Base-by-base conservation (phyloP, 2,329 filamentous ascomycete genomes). In the Alternaria arborescens region DNA sequence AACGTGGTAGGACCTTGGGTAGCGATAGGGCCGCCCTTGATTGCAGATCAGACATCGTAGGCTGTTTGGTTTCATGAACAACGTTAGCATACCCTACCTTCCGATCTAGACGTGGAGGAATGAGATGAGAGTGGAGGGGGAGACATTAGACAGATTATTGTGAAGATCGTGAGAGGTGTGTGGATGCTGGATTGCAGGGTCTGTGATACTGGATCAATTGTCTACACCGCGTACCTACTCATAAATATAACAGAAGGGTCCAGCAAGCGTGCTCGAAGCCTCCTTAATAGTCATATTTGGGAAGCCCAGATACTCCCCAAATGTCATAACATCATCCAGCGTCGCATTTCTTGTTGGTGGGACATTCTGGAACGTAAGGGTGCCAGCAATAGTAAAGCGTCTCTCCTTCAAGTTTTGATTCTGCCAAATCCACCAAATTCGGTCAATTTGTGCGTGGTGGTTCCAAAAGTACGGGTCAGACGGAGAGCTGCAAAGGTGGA, bases 1-100 rank as follows among this genome's bases (percentile, higher is more conserved):
- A 78, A 91, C 89, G 7, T 91, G 89, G 89, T 91, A 77, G 64
- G 55, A 16, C 24, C 24, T 26, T 26, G 2, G 24, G 24, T 24
- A 24, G 24, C 24, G 24, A 26, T 8, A 26, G 24, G 24, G 24
- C 24, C 24, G 24, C 24, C 24, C 24, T 26, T 26, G 6, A 26
- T 26, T 26, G 24, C 24, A 26, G 24, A 26, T 26, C 24, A 26
- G 24, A 26, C 24, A 26, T 26, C 24, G 7, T 26, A 26, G 24
- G 24, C 24, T 26, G 24, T 26, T 26, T 26, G 24, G 6, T 26
- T 26, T 26, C 24, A 26, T 26, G 24, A 26, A 26, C 24, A 6
- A 26, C 24, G 24, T 26, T 26, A 26, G 24, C 24, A 36, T 6
- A 16, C 2, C 11, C 12, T 36, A 12, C 12, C 32, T 36, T 36